Base-by-base conservation (phyloP, 495 filamentous ascomycete species). In the Xylaria castorea region DNA sequence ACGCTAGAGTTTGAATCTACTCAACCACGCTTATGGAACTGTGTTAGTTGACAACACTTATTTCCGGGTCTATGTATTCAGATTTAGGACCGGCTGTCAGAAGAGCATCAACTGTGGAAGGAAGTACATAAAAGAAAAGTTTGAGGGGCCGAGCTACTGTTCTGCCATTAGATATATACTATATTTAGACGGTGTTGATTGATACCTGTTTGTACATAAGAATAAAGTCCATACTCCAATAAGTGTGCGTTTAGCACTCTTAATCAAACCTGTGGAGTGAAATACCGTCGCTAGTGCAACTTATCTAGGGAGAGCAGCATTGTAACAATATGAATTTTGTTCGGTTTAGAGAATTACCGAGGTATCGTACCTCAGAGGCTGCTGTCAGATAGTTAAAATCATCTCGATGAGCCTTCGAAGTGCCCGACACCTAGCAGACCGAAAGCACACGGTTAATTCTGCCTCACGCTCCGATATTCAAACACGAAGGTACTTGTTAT, bases 181-280 rank as follows among this genome's bases (percentile, higher is more conserved):
- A 2, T 68, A 50, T 46, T 53, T 68, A 58, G 46, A 58, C 48
- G 51, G 66, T 18, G 36, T 68, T n/a, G 50, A 50, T 68, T n/a
- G 50, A 50, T 30, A 68, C 27, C 30, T 44, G 32, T 58, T 42
- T 42, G 36, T 68, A 57, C 5, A 68, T 36, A 16, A 27, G 20
- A 68, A 55, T 68, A 68, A 22, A 68, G 16, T 68, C 34, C 14
- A 44, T 32, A 53, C 64, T 68, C 48, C 22, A 68, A 22, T 27
- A 38, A 50, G 12, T 9, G 2, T 20, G n/a, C n/a, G n/a, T n/a
- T n/a, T n/a, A n/a, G 38, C 38, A 42, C 38, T 12, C 11, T 5
- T n/a, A 50, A 18, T 16, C 16, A 50, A 50, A 22, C 20, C 20
- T 7, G 5, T n/a, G 14, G 16, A 3, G 14, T 53, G 2, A 53